Conservation (phyloP, 2,329 filamentous ascomycete genomes). For the Cercospora berteroae region DNA sequence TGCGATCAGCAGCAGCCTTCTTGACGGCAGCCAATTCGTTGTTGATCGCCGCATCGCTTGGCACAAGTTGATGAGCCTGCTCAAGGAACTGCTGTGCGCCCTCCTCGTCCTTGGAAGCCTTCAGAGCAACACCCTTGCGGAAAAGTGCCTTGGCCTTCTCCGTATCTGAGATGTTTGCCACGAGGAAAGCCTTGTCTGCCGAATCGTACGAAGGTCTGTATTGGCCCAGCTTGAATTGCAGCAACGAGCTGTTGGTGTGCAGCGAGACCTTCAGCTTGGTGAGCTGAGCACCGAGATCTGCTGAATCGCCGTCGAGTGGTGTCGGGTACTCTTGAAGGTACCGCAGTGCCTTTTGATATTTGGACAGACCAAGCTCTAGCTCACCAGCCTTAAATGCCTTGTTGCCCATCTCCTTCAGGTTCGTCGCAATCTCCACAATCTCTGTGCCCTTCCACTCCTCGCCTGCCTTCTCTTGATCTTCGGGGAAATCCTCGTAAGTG, state of each 20-base stretch:
- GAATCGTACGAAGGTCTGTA: constrained; percentile 69
- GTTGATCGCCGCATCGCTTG: constrained; percentile 69
- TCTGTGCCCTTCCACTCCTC: constrained; percentile 64
- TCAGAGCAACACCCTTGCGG: constrained; percentile 72
- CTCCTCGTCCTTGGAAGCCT: constrained; percentile 81
- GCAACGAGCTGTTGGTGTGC: constrained; percentile 82
- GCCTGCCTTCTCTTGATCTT: constrained; percentile 63
- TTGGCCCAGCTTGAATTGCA: constrained; percentile 75
- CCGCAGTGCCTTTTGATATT: constrained; percentile 90
- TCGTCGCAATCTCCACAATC: constrained; percentile 74
- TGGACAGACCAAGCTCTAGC: constrained; percentile 68
- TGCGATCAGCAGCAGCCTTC: constrained; percentile 68
- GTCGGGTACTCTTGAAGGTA: constrained; percentile 85
- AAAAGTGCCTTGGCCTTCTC: constrained; percentile 90
- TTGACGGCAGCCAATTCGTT: constrained; percentile 77
- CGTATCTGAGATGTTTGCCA: constrained; percentile 61
- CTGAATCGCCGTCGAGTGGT: constrained; percentile 64
- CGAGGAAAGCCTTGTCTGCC: constrained; percentile 71
- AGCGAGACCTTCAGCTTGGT: constrained; percentile 76
- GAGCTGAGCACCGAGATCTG: constrained; percentile 65
- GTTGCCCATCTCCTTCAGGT: constrained; percentile 90
- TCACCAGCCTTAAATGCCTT: constrained; percentile 83
- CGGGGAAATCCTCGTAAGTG: constrained; percentile 91
- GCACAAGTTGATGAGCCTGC: constrained; percentile 48
- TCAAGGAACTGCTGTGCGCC: constrained; percentile 55